Conservation (phyloP, 2,329 filamentous ascomycete genomes). For the Beauveria australis region DNA sequence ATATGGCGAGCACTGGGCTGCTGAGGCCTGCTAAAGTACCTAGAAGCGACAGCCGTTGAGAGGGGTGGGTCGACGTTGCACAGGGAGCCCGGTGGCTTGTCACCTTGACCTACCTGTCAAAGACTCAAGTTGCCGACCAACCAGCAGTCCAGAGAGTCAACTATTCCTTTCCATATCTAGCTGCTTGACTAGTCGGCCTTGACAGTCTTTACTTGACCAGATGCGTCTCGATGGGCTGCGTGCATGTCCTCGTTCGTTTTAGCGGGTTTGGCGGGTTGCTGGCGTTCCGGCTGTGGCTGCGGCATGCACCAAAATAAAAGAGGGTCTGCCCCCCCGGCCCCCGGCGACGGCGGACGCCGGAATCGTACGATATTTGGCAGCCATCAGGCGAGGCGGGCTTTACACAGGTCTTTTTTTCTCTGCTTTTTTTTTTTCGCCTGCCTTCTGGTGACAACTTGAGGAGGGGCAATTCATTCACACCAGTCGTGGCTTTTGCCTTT, state of each 20-base stretch:
- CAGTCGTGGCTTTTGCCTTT: no score
- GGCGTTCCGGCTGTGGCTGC: background rate
- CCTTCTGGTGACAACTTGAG: background rate
- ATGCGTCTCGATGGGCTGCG: no score
- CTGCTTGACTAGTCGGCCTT: no score
- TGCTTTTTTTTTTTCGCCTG: background rate
- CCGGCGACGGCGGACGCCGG: slow-evolving; percentile 3
- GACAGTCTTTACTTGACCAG: no score
- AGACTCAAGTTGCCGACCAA: no score
- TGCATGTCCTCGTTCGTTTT: background rate
- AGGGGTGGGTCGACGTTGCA: background rate
- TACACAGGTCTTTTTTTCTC: background rate
- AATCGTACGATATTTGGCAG: slow-evolving; percentile 10
- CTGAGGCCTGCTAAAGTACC: no score
- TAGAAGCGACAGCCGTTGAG: background rate
- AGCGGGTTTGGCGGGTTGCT: background rate
- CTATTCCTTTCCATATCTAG: no score
- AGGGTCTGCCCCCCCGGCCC: background rate
- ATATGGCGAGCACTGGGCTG: background rate
- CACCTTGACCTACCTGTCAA: background rate
- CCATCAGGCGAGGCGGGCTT: slow-evolving; percentile 6
- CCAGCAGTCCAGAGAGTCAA: no score
- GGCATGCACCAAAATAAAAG: background rate
- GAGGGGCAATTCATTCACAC: background rate
- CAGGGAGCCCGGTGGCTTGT: background rate